Percentiles rank a stretch among this genome's conserved stretches.
phyloP scores from a whole-genome alignment of 2,329 filamentous ascomycete genomes.

The Penicillium brasilianum region DNA sequence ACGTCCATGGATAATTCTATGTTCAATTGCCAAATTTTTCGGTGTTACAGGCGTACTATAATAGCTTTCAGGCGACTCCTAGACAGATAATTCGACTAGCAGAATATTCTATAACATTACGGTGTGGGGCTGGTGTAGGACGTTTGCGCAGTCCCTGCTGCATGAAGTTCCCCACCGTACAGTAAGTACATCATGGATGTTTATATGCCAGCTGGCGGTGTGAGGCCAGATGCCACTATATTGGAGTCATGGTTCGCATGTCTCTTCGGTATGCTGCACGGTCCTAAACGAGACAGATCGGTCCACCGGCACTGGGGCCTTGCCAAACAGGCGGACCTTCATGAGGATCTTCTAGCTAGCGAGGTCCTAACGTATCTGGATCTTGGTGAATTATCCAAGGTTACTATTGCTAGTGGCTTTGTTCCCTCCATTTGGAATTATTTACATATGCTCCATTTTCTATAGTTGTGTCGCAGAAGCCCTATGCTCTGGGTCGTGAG shows the following conservation, averaged over 20 bases:
- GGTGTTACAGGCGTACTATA: background rate
- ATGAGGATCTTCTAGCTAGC: conserved; percentile 53
- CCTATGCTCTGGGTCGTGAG: too few relatives aligned
- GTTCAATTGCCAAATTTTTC: background rate
- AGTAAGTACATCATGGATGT: too few relatives aligned
- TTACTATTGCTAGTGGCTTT: conserved; percentile 29
- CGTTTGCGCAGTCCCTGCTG: background rate
- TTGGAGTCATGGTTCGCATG: conserved; percentile 57
- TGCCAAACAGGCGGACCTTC: conserved; percentile 53
- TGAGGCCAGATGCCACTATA: conserved; percentile 55
- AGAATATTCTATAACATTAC: background rate
- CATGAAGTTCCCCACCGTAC: too few relatives aligned
- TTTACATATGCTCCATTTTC: too few relatives aligned
- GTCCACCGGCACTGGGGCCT: conserved; percentile 61
- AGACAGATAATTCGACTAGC: background rate
- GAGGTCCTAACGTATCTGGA: conserved; percentile 53
- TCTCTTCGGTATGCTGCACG: conserved; percentile 57
- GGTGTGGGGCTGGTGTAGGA: background rate
- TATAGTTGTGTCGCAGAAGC: too few relatives aligned
- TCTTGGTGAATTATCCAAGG: conserved; percentile 53
- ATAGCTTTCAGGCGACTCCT: background rate
- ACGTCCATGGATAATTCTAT: background rate
- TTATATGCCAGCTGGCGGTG: conserved; percentile 27
- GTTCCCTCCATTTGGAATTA: too few relatives aligned
- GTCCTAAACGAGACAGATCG: conserved; percentile 53